Evolutionary conservation across 208 protist species (phyloP), one percentile per base, ranked within the genome.

Genomic region (Wallacemonas sp.): DNA sequence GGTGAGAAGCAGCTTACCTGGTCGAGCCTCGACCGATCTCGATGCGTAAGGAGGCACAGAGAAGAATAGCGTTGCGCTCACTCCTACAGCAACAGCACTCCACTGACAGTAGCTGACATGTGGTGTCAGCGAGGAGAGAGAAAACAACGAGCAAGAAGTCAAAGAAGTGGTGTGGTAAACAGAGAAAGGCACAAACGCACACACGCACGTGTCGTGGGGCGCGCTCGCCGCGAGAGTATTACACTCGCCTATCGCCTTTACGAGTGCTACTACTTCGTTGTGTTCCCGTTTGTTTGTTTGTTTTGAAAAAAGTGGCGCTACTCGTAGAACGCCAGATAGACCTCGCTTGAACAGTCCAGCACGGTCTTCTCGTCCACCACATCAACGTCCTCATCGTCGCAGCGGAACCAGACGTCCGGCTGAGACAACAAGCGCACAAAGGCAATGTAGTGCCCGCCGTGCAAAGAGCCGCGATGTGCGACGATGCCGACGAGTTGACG

Each of bases 271-370:
- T 8, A 13, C 22, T 21, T 26, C 9, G 9, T 17, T 42, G 17
- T 42, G 37, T 42, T n/a, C 13, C 37, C 12, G 13, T 53, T 60
- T 8, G 9, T 17, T n/a, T 12, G 8, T n/a, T 60, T 27, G 12
- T n/a, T 26, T 10, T n/a, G n/a, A 48, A 48, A 48, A 48, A n/a
- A 48, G 19, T 24, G 15, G 15, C 9, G 17, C 71, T 83, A 92
- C 69, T 93, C 91, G 68, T 94, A 96, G 46, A 96, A 94, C 8
- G 85, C 74, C 26, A 96, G 66, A 66, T 93, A 96, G 6, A 89
- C 87, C 52, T 91, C 85, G 0, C 74, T 46, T 33, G 77, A 63
- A 50, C 72, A 81, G 29, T 71, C 65, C 24, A 88, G 59, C 30
- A 94, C 80, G 21, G 58, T 63, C 34, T 58, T 67, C 72, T 91